Conservation (phyloP, 2,329 filamentous ascomycete species). For the Hypoxylon sp. region DNA sequence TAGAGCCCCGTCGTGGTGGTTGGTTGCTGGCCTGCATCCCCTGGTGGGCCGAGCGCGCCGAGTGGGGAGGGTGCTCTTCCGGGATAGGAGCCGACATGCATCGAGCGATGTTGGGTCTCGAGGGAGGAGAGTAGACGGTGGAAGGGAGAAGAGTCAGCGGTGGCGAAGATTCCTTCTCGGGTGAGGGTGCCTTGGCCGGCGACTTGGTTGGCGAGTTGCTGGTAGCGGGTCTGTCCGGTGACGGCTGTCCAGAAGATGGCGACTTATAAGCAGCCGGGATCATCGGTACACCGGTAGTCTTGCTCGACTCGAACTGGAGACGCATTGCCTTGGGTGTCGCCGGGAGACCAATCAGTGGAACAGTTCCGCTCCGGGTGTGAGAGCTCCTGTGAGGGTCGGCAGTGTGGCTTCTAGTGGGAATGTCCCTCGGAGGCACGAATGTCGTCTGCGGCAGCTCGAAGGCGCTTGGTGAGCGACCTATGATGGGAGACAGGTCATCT, state of each 20-base stretch:
- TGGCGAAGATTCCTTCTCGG: conserved; percentile 40
- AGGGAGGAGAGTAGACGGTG: conserved; percentile 67
- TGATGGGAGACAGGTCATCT: conserved; percentile 57
- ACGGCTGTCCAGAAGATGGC: conserved; percentile 49
- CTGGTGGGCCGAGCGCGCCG: conserved; percentile 54
- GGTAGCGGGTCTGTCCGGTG: conserved; percentile 44
- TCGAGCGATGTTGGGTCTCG: conserved; percentile 59
- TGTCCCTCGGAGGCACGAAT: conserved; percentile 51
- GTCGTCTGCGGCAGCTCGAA: conserved; percentile 57
- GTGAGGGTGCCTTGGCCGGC: conserved; percentile 42
- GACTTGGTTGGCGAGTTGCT: conserved; percentile 44
- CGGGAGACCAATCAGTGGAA: conserved; percentile 77
- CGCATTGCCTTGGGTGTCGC: conserved; percentile 93
- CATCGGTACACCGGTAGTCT: conserved; percentile 62
- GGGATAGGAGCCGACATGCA: conserved; percentile 70
- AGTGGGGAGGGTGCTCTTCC: conserved; percentile 52
- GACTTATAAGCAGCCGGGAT: conserved; percentile 59
- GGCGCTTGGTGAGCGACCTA: conserved; percentile 43
- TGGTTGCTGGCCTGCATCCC: conserved; percentile 40
- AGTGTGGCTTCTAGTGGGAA: conserved; percentile 69
- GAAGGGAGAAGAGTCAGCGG: conserved; percentile 62
- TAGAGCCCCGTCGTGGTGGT: conserved; percentile 41
- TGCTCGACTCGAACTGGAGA: conserved; percentile 70
- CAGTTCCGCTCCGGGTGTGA: conserved; percentile 55
- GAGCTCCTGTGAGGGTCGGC: conserved; percentile 67